These are phyloP conservation scores for Zizania palustris DNA, from an alignment of 202 grass and related monocot genomes.

Conservation along the genomic window DNA sequence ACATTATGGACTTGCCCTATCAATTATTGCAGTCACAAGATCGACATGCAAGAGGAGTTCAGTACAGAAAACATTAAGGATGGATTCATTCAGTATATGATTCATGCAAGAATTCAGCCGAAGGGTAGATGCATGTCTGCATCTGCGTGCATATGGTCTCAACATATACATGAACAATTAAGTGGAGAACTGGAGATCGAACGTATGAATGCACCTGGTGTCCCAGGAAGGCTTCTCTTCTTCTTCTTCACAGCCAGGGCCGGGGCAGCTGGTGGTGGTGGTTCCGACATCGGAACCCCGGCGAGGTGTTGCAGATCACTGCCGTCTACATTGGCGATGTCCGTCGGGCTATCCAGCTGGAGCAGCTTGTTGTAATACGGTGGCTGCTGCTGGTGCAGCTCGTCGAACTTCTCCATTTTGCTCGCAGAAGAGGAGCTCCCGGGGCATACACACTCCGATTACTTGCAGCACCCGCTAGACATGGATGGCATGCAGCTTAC, in stretches of 20 bases:
- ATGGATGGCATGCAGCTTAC: slow-evolving; percentile 40
- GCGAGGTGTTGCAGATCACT: slow-evolving; percentile 34
- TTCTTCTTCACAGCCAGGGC: slow-evolving; percentile 49
- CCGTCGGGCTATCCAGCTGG: slow-evolving; percentile 1
- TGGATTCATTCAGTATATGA: neutral
- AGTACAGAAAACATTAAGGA: neutral
- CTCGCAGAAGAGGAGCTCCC: slow-evolving; percentile 50
- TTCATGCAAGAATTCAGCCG: neutral
- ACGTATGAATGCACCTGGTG: slow-evolving; percentile 54
- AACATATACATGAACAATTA: neutral
- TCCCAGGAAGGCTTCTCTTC: slow-evolving; percentile 74
- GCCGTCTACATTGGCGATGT: slow-evolving; percentile 22
- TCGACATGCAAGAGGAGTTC: neutral
- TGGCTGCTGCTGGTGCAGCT: slow-evolving; percentile 28
- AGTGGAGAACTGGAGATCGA: neutral
- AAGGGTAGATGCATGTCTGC: neutral
- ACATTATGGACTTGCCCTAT: slow-evolving; percentile 50
- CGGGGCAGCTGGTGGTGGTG: neutral
- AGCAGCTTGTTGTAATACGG: slow-evolving; percentile 41
- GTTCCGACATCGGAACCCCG: neutral
- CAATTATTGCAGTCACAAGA: slow-evolving; percentile 49
- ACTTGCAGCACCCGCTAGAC: slow-evolving; percentile 41
- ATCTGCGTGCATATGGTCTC: neutral
- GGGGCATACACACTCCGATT: slow-evolving; percentile 47
- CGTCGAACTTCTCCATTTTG: slow-evolving; percentile 38